Evolutionary conservation across 1,284 basidiomycete genomes (phyloP).

Genomic region (Papiliotrema terrestris): DNA sequence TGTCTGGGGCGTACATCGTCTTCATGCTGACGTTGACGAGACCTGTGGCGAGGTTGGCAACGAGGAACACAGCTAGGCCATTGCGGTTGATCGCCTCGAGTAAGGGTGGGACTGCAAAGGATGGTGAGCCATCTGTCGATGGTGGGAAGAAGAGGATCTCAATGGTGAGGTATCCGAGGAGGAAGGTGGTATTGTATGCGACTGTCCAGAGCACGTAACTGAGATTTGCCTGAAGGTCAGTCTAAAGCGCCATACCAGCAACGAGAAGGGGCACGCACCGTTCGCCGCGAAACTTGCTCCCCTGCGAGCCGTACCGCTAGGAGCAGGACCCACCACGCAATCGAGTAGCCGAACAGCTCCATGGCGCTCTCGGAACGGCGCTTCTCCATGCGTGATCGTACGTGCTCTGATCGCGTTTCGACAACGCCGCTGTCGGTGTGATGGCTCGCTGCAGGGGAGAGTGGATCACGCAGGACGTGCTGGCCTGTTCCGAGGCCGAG

Average conservation of each 20-base stretch:
- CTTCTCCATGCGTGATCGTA: conserved; percentile 52
- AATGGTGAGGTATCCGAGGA: conserved; percentile 74
- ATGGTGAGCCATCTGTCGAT: neutral
- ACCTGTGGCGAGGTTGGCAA: conserved; percentile 85
- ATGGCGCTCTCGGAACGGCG: conserved; percentile 62
- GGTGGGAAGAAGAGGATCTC: conserved; percentile 60
- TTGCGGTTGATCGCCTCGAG: conserved; percentile 81
- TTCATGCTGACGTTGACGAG: conserved; percentile 72
- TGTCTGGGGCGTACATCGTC: conserved; percentile 73
- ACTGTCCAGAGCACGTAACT: conserved; percentile 85
- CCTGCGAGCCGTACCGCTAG: conserved; percentile 47
- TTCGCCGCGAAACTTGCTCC: conserved; percentile 62
- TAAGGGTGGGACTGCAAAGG: conserved; percentile 55
- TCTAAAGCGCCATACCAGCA: neutral
- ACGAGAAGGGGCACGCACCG: conserved; percentile 56
- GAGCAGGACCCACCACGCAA: conserved; percentile 71
- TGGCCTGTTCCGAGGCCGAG: conserved; percentile 80
- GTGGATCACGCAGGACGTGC: conserved; percentile 66
- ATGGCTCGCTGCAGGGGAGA: neutral
- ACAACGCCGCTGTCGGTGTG: neutral
- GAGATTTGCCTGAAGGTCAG: conserved; percentile 65
- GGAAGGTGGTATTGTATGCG: conserved; percentile 83
- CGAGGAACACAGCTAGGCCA: conserved; percentile 72
- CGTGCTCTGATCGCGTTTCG: conserved; percentile 10
- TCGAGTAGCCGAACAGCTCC: conserved; percentile 70